Evolutionary conservation across 345 rosid genomes (phyloP).

Genomic region (Brassica juncea): DNA sequence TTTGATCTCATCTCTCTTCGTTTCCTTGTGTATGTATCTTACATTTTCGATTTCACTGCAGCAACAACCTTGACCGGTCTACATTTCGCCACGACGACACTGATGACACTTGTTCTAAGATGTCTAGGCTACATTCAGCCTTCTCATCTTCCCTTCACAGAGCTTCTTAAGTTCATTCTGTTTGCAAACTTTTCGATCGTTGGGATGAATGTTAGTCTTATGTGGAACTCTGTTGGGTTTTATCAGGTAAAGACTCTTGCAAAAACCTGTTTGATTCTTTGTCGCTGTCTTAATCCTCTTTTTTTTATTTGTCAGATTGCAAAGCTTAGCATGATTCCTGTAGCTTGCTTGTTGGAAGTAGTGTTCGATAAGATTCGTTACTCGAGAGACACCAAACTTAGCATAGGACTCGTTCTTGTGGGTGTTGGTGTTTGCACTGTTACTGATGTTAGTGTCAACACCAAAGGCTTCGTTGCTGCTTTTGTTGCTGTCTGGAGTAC

Average conservation of each 20-base stretch:
- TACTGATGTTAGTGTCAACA: conserved; percentile 86
- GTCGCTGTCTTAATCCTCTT: neutral
- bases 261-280: conserved; percentile 2
- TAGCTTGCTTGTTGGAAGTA: conserved; percentile 86
- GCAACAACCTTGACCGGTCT: conserved; percentile 4
- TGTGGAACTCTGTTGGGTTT: conserved; percentile 98
- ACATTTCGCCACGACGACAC: conserved; percentile 5
- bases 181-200: conserved; percentile 84
- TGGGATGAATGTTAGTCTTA: conserved; percentile 94
- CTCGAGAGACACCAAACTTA: conserved; percentile 81
- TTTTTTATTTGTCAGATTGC: conserved; percentile 58
- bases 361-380: conserved; percentile 77
- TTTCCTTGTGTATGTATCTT: neutral
- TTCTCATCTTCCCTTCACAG: conserved; percentile 75
- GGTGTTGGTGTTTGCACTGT: conserved; percentile 94
- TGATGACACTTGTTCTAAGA: conserved; percentile 61
- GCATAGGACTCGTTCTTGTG: conserved; percentile 73
- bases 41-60: neutral
- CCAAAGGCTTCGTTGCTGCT: conserved; percentile 79
- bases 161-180: conserved; percentile 71
- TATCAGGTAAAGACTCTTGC: conserved; percentile 62
- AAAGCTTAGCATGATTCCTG: conserved; percentile 91
- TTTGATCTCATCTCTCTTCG: neutral
- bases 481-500: conserved; percentile 89
- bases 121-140: conserved; percentile 84